Conservation (phyloP, 306 rosid species). For the Trifolium fragiferum region DNA sequence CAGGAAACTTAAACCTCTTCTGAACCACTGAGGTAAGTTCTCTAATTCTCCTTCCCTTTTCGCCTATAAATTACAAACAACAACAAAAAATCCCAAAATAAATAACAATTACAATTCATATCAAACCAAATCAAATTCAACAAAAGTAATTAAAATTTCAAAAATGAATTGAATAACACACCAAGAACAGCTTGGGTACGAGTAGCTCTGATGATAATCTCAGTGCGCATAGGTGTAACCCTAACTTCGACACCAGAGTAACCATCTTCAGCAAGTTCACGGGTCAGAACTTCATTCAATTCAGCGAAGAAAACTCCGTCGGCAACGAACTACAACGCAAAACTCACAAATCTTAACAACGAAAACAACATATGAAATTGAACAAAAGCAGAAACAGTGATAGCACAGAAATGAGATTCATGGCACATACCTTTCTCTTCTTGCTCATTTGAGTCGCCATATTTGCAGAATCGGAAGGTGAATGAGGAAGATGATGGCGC, state of each 20-base stretch:
- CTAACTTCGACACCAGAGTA: conserved; percentile 84
- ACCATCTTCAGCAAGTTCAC: conserved; percentile 81
- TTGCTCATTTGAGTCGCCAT: conserved; percentile 33
- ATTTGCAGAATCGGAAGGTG: neutral
- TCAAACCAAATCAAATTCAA: neutral
- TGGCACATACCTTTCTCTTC: conserved; percentile 1
- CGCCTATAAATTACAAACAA: conserved; percentile 47
- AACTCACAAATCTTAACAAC: neutral
- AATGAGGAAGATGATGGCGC: neutral
- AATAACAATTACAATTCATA: neutral
- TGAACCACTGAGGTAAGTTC: conserved; percentile 85
- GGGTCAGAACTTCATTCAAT: conserved; percentile 72
- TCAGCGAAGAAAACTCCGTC: conserved; percentile 86
- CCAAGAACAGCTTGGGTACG: conserved; percentile 80
- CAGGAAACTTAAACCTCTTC: conserved; percentile 84
- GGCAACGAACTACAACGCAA: conserved; percentile 61
- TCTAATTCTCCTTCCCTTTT: conserved; percentile 80
- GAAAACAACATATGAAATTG: too few species aligned
- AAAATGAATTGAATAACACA: neutral
- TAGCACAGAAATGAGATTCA: neutral
- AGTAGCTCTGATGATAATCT: conserved; percentile 78
- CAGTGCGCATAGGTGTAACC: conserved; percentile 79
- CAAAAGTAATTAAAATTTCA: neutral
- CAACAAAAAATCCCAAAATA: neutral
- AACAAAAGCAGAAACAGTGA: neutral